phyloP scores from a whole-genome alignment of 306 rosid genomes.

The Inga oerstediana region DNA sequence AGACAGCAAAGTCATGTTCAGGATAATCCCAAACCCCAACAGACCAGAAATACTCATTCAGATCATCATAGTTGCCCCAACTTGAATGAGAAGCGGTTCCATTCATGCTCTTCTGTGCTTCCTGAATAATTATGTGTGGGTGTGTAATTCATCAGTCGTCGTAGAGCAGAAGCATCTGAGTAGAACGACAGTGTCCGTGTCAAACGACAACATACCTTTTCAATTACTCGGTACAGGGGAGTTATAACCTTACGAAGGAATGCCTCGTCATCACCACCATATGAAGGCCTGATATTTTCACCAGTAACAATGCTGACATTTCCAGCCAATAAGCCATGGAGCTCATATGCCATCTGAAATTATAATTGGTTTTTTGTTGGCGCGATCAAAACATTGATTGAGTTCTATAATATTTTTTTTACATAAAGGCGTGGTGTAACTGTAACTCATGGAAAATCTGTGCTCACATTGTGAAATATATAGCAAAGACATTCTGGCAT shows the following conservation, averaged over 20 bases:
- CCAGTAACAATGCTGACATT: conserved; percentile 98
- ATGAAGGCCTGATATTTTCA: conserved; percentile 96
- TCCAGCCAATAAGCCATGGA: conserved; percentile 97
- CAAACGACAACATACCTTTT: conserved; percentile 53
- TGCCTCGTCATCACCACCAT: conserved; percentile 98
- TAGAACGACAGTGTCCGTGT: conserved; percentile 26
- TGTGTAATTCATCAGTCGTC: conserved; percentile 3
- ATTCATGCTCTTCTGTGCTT: conserved; percentile 64
- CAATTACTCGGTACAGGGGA: conserved; percentile 80
- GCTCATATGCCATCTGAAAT: conserved; percentile 92
- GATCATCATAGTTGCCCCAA: conserved; percentile 97
- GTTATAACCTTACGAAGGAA: conserved; percentile 87
- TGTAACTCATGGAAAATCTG: conserved; percentile 16
- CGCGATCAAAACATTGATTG: conserved; percentile 25
- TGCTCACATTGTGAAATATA: conserved; percentile 88
- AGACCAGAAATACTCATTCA: conserved; percentile 97
- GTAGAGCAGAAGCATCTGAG: conserved; percentile 31
- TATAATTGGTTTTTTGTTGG: conserved; percentile 35
- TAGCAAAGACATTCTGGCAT: conserved; percentile 97
- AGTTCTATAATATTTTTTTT: neutral
- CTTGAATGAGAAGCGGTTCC: conserved; percentile 82
- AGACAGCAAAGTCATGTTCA: conserved; percentile 31
- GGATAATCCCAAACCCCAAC: conserved; percentile 40
- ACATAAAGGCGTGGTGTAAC: conserved; percentile 12
- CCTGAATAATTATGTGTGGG: conserved; percentile 53